A percentile compares a stretch with the other conserved stretches of the same genome.
Conservation (phyloP, 1,139 yeast species). For the Zhuliangozyma blackwelliae region DNA sequence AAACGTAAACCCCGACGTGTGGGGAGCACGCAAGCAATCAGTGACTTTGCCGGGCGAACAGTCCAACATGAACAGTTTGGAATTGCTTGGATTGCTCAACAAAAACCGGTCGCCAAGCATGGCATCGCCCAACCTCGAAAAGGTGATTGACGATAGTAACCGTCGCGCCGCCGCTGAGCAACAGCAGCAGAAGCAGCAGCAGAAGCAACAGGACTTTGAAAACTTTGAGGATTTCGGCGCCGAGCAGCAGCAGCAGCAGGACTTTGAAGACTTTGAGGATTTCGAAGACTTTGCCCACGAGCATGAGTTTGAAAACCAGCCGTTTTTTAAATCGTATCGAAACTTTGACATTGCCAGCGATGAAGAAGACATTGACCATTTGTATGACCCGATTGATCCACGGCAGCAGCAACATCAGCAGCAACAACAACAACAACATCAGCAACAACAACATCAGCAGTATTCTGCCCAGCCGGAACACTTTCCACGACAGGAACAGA, state of each 20-base stretch:
- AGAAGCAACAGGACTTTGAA: conserved; percentile 20
- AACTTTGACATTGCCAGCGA: conserved; percentile 33
- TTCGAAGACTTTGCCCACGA: conserved; percentile 27
- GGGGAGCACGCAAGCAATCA: background rate
- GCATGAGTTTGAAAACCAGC: conserved; percentile 16
- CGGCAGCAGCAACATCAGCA: background rate
- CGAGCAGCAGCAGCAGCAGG: background rate
- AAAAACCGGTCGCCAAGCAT: conserved; percentile 1
- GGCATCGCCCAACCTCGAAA: background rate
- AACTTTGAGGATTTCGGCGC: conserved; percentile 30
- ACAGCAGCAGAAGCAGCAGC: background rate
- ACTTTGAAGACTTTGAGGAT: conserved; percentile 36
- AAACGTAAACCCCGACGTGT: background rate
- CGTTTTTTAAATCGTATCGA: conserved; percentile 8
- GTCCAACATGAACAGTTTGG: background rate
- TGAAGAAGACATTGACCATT: conserved; percentile 21
- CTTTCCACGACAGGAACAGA: background rate
- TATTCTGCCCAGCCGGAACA: background rate
- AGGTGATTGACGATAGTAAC: conserved; percentile 1
- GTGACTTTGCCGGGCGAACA: background rate
- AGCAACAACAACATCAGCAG: background rate
- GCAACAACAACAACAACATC: background rate
- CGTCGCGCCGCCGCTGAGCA: background rate
- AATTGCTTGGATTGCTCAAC: conserved; percentile 3
- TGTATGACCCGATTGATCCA: conserved; percentile 8